Evolutionary conservation across 176 grass and related monocot genomes (phyloP).

Genomic region (Cenchrus americanus): DNA sequence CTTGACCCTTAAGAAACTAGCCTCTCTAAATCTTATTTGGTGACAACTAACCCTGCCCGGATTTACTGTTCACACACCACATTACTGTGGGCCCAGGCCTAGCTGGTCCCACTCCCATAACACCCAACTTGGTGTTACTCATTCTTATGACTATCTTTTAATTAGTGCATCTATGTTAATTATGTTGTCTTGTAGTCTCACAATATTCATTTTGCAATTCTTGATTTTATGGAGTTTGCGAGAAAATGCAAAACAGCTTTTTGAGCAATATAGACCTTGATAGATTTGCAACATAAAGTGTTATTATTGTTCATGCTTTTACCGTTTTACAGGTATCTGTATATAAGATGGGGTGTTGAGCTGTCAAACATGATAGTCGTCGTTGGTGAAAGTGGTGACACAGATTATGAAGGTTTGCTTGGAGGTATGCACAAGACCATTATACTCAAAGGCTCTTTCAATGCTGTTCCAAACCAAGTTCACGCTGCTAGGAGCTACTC

Average conservation of each 20-base stretch:
- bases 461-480: constrained; percentile 57
- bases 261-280: constrained; percentile 2
- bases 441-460: constrained; percentile 74
- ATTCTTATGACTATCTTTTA: constrained; percentile 2
- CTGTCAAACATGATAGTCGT: constrained; percentile 74
- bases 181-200: neutral
- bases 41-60: too few species aligned
- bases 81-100: too few species aligned
- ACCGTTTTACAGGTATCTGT: constrained; percentile 66
- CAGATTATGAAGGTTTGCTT: constrained; percentile 81
- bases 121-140: neutral
- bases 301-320: constrained; percentile 6
- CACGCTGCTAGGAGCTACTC: constrained; percentile 66
- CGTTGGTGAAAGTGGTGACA: constrained; percentile 85
- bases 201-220: constrained; percentile 14
- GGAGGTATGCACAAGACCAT: constrained; percentile 75
- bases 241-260: neutral
- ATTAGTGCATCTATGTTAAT: neutral
- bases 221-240: neutral
- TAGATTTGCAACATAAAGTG: neutral
- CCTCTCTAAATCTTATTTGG: too few species aligned
- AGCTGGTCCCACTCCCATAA: too few species aligned
- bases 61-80: too few species aligned
- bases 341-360: constrained; percentile 71
- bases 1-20: too few species aligned